Evolutionary conservation across 371 early-diverging fungal genomes (phyloP).

Genomic region (Rhizopus sp.): DNA sequence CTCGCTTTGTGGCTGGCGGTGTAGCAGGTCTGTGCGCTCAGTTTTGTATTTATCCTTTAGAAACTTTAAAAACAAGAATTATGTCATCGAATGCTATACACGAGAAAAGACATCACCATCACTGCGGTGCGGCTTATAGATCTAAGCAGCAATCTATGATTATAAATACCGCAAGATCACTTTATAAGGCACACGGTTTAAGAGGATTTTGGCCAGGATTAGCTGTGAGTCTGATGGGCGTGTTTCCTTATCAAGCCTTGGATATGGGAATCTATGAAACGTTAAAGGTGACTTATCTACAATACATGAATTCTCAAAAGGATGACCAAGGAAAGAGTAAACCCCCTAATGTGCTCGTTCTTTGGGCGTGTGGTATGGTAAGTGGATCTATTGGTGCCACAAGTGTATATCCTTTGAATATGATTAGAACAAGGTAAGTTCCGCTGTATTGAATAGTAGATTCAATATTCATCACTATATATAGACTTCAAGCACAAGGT

Average conservation of each 20-base stretch:
- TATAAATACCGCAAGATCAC: slow-evolving; percentile 50
- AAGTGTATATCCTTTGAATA: slow-evolving; percentile 78
- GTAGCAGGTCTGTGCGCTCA: slow-evolving; percentile 79
- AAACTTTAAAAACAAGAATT: slow-evolving; percentile 76
- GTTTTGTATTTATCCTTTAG: slow-evolving; percentile 80
- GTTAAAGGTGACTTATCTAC: slow-evolving; percentile 70
- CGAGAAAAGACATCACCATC: background rate
- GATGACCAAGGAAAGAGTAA: slow-evolving; percentile 34
- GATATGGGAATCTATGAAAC: slow-evolving; percentile 79
- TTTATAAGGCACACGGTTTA: slow-evolving; percentile 64
- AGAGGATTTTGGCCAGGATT: slow-evolving; percentile 79
- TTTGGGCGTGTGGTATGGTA: slow-evolving; percentile 76
- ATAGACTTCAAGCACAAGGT: slow-evolving; percentile 84
- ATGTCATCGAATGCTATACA: slow-evolving; percentile 54
- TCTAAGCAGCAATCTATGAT: slow-evolving; percentile 29
- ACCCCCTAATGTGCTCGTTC: slow-evolving; percentile 51
- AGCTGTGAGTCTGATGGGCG: slow-evolving; percentile 64
- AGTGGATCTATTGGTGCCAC: slow-evolving; percentile 75
- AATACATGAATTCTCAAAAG: slow-evolving; percentile 45
- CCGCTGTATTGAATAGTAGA: background rate
- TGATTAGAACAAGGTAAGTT: slow-evolving; percentile 76
- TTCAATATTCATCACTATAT: background rate
- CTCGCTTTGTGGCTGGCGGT: slow-evolving; percentile 79
- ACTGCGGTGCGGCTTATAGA: slow-evolving; percentile 1
- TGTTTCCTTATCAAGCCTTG: slow-evolving; percentile 83